Base-by-base conservation (phyloP, 768 basidiomycete species). In the Boletus patriciae region DNA sequence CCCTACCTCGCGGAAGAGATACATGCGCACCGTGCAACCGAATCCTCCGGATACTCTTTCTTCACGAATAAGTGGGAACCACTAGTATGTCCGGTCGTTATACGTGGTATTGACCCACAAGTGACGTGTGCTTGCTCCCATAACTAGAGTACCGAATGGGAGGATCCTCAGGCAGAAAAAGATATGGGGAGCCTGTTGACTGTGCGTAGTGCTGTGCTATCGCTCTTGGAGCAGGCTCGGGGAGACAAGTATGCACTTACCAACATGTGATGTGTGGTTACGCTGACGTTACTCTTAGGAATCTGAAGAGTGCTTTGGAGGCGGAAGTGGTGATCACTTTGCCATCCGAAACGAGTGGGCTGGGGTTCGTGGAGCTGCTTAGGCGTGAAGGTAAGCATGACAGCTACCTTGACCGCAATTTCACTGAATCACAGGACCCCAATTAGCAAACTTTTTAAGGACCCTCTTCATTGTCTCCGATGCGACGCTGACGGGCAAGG, bases 1-100 rank as follows among this genome's bases (percentile, higher is more conserved):
- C 96, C 96, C 10, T 90, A 96, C 66, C 81, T 97, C 6, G 90
- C 92, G 0, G 94, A 97, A 72, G 96, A 98, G 70, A 83, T 95
- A 53, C 80, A 90, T 23, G 69, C 68, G 15, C 69, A 72, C 19
- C 51, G 55, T 44, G 55, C 34, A 33, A 59, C 52, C 0, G 51
- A 54, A 13, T 50, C 63, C 9, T 62, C 61, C 31, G 68, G 62
- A 0, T 69, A 57, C 0, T 94, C 92, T 0, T 79, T 91, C n/a
- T 96, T 94, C 65, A 75, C 76, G 58, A 78, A 75, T 4, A 75
- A 73, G n/a, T 96, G 94, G 94, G 66, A 62, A 43, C 80, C 83
- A 23, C 65, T 91, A 57, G 94, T 92, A 63, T 34, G 86, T 73
- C 43, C 33, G 34, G 18, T 41, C 37, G 9, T 31, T 41, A 4